Evolutionary conservation across 495 filamentous ascomycete species (phyloP), one percentile per base, ranked within the genome.

Genomic region (Apiosordaria backusii): DNA sequence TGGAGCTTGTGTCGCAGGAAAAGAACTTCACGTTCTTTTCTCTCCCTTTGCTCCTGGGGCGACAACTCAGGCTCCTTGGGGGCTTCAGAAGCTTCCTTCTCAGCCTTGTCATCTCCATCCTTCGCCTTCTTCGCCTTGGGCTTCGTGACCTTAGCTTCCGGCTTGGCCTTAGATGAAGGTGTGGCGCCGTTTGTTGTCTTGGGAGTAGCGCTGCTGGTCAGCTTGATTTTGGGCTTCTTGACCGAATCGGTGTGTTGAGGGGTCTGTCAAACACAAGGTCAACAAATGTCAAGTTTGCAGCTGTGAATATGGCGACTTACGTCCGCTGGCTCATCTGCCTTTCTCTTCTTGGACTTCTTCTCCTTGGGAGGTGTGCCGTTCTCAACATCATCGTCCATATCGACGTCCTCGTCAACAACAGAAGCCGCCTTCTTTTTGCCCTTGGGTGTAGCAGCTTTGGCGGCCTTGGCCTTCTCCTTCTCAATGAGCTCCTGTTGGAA

Each of bases 1-100:
- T 97, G 93, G 22, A 97, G 87, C 74, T 90, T 89, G 79, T 97
- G 92, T 60, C 93, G 89, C 52, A 94, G 82, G 78, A 92, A 96
- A 4, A 96, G 79, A 22, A 97, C 90, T 60, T 87, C 84, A 65
- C 84, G 85, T 83, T 83, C 86, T 81, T 86, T 90, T 50, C 81
- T 80, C 13, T 63, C 53, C 22, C 74, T 77, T 68, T 76, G 79
- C 67, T 84, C 79, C 70, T 85, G 79, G 0, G 77, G 71, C 22
- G 81, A 78, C 24, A 87, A 74, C 72, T 82, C 81, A 52, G 81
- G 82, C 65, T 86, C 83, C 67, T 81, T 80, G 50, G 79, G 75
- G 4, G 74, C 75, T 45, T 66, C 54, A 18, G 69, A 72, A 57
- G 88, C 90, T 66, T 87, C 82, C 68, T 87, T 83, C 10, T 83